Conservation (phyloP, 192 early-diverging fungal genomes). For the Backusella mclennaniae region DNA sequence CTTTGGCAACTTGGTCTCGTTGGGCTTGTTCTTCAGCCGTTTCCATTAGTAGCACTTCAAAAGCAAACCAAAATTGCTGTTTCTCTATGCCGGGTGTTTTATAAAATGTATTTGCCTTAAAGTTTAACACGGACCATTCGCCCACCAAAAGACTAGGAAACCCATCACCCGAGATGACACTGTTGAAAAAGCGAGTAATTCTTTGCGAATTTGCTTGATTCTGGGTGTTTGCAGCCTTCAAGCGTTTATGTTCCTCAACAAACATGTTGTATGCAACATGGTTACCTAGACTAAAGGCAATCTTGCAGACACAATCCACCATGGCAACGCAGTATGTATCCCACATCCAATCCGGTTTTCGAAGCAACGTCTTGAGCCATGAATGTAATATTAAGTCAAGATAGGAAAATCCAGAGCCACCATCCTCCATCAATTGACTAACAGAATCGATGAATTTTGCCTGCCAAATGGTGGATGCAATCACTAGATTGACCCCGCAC, state of each 20-base stretch:
- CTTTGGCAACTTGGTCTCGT: conserved; percentile 28
- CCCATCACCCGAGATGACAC: conserved; percentile 35
- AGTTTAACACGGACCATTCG: conserved; percentile 44
- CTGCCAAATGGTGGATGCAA: conserved; percentile 32
- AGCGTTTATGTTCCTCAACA: conserved; percentile 7
- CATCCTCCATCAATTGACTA: conserved; percentile 14
- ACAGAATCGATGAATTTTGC: conserved; percentile 30
- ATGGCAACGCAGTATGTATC: conserved; percentile 11
- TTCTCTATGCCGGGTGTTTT: conserved; percentile 48
- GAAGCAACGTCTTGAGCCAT: conserved; percentile 30
- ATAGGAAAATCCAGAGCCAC: conserved; percentile 36
- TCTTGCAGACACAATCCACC: conserved; percentile 24
- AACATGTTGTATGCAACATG: conserved; percentile 24
- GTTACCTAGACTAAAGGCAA: conserved; percentile 20
- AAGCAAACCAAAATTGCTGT: conserved; percentile 46
- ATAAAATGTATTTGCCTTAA: conserved; percentile 41
- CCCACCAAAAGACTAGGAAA: conserved; percentile 50
- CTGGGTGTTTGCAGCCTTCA: neutral
- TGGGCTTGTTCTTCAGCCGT: conserved; percentile 36
- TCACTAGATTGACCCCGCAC: conserved; percentile 23
- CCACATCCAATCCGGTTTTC: conserved; percentile 37
- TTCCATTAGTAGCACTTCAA: conserved; percentile 42
- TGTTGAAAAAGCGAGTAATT: conserved; percentile 32
- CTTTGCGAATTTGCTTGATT: conserved; percentile 4
- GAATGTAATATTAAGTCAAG: conserved; percentile 34